These are phyloP conservation scores for Royoungia palumana DNA, from an alignment of 768 basidiomycete genomes.

Conservation along the genomic window DNA sequence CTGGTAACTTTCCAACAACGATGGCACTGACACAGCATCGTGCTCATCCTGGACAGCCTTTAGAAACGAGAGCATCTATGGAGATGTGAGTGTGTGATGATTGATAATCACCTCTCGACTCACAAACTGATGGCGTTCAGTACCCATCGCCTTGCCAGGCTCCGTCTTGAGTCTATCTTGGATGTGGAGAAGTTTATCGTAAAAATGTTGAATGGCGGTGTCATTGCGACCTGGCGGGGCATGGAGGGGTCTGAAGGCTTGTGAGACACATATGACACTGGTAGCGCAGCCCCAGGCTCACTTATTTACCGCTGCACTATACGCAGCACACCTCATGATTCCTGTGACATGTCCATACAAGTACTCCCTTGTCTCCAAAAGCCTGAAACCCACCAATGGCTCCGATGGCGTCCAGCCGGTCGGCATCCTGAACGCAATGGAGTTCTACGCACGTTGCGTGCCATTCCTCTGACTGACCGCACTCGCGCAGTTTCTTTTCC, in stretches of 20 bases:
- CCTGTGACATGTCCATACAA: slow-evolving; percentile 31
- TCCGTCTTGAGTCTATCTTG: slow-evolving; percentile 73
- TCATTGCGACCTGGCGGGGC: slow-evolving; percentile 46
- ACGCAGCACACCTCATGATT: slow-evolving; percentile 69
- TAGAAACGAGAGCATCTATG: slow-evolving; percentile 64
- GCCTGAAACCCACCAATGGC: slow-evolving; percentile 56
- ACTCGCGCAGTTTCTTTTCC: slow-evolving; percentile 62
- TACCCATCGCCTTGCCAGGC: slow-evolving; percentile 63
- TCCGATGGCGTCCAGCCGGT: slow-evolving; percentile 76
- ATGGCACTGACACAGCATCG: slow-evolving; percentile 7
- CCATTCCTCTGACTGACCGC: slow-evolving; percentile 60
- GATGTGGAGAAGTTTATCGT: slow-evolving; percentile 82
- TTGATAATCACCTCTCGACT: slow-evolving; percentile 14
- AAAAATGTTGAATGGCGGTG: slow-evolving; percentile 77
- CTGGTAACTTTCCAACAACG: background rate
- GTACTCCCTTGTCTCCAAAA: background rate
- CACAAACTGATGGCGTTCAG: slow-evolving; percentile 70
- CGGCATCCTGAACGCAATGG: slow-evolving; percentile 80
- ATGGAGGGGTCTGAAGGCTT: slow-evolving; percentile 37
- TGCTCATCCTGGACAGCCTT: slow-evolving; percentile 56
- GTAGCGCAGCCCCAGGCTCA: slow-evolving; percentile 17
- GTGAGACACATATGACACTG: background rate
- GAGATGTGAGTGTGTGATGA: slow-evolving; percentile 3
- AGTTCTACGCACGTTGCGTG: slow-evolving; percentile 70
- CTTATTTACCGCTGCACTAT: slow-evolving; percentile 52